Percentiles rank a stretch among this genome's conserved stretches.
Evolutionary conservation across 306 rosid genomes (phyloP).

Genomic region (Vigna mungo): DNA sequence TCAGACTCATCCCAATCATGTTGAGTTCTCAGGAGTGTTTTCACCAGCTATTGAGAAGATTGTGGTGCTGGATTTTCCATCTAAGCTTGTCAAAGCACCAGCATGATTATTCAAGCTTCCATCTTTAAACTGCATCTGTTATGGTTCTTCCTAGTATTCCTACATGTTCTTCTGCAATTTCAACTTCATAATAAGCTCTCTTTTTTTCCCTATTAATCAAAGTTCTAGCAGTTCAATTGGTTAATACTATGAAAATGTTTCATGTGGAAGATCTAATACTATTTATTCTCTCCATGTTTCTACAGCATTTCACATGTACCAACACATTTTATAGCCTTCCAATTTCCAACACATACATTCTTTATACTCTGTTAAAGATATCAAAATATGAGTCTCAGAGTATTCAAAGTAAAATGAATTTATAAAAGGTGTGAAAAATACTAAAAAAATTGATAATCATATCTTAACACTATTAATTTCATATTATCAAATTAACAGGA

Average conservation of each 20-base stretch:
- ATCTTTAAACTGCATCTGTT: constrained; percentile 29
- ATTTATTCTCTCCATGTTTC: not conserved
- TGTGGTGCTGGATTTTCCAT: constrained; percentile 82
- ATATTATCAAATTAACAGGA: no score
- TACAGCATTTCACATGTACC: no score
- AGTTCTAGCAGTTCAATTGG: constrained; percentile 30
- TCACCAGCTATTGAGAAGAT: constrained; percentile 83
- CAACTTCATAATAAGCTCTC: constrained; percentile 34
- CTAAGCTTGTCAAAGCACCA: constrained; percentile 66
- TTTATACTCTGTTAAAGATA: no score
- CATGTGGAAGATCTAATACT: no score
- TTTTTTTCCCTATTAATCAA: constrained; percentile 20
- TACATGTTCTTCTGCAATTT: constrained; percentile 19
- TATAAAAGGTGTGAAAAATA: no score
- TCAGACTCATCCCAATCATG: constrained; percentile 70
- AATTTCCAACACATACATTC: no score
- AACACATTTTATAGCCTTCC: no score
- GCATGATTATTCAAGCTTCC: constrained; percentile 20
- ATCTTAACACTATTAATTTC: no score
- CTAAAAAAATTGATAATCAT: no score
- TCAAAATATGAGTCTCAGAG: no score
- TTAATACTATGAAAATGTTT: not conserved
- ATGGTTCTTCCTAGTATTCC: constrained; percentile 35
- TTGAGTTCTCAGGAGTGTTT: constrained; percentile 72
- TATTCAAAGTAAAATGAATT: no score